Conservation (phyloP, 2,329 filamentous ascomycete genomes). For the Thyridium curvatum region DNA sequence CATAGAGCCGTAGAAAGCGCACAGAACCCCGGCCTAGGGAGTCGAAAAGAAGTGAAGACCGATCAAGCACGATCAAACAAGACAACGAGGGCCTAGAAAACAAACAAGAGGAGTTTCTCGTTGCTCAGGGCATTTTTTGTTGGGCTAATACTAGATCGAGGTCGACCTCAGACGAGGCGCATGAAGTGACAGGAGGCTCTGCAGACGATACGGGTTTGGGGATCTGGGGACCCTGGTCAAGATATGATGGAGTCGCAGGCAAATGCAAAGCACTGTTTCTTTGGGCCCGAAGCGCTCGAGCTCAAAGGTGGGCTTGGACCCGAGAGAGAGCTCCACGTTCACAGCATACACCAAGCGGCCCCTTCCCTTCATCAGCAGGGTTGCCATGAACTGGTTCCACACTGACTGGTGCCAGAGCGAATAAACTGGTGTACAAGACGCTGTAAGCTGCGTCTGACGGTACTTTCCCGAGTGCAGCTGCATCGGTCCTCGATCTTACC, state of each 20-base stretch:
- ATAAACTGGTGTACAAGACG: no score
- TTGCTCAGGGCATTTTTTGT: no score
- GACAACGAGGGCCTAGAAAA: constrained; percentile 1
- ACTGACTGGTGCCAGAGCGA: constrained; percentile 3
- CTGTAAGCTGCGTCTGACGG: no score
- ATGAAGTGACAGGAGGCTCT: background rate
- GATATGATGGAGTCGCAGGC: background rate
- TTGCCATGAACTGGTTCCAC: constrained; percentile 7
- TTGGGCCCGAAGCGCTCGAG: background rate
- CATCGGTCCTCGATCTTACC: constrained; percentile 16
- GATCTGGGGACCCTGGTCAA: background rate
- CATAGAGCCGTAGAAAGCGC: background rate
- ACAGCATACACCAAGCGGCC: constrained; percentile 16
- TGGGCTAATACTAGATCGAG: background rate
- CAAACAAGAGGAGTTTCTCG: background rate
- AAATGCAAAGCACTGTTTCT: background rate
- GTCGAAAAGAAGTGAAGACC: background rate
- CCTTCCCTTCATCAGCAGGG: constrained; percentile 24
- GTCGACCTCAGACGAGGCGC: background rate
- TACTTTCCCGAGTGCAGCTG: background rate
- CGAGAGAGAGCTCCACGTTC: constrained; percentile 6
- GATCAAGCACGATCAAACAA: background rate
- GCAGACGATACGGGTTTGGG: background rate
- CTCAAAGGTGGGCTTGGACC: background rate
- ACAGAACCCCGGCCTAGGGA: background rate